These are phyloP conservation scores for Lachnellula arida DNA, from an alignment of 2,329 filamentous ascomycete species.

Conservation along the genomic window DNA sequence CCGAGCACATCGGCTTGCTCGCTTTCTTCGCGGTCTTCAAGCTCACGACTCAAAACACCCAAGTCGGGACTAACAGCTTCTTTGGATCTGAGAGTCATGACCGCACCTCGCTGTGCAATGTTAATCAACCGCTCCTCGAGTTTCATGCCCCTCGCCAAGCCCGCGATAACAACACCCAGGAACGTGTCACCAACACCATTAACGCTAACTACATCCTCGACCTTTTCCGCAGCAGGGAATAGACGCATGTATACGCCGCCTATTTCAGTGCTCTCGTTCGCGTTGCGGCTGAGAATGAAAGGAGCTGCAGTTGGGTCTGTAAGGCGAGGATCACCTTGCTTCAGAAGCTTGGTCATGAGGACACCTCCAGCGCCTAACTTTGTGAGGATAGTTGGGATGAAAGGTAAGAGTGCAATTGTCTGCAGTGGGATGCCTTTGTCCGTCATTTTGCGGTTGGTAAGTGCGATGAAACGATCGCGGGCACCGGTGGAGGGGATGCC, in stretches of 20 bases:
- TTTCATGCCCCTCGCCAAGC: conserved; percentile 51
- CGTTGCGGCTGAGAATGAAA: conserved; percentile 66
- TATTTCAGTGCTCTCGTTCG: conserved; percentile 46
- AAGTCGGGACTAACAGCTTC: conserved; percentile 60
- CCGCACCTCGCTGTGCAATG: conserved; percentile 76
- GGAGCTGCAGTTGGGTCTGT: conserved; percentile 55
- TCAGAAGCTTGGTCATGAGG: conserved; percentile 67
- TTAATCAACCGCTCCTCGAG: conserved; percentile 59
- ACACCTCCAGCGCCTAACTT: conserved; percentile 65
- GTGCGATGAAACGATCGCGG: conserved; percentile 62
- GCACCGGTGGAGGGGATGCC: conserved; percentile 67
- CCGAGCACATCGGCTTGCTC: too few relatives aligned
- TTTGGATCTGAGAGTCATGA: conserved; percentile 68
- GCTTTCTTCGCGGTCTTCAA: not conserved
- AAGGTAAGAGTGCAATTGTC: conserved; percentile 78
- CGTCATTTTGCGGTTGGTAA: conserved; percentile 64
- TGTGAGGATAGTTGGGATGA: conserved; percentile 77
- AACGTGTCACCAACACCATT: conserved; percentile 96
- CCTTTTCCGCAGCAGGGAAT: conserved; percentile 55
- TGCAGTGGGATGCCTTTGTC: conserved; percentile 81
- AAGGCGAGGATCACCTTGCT: conserved; percentile 62
- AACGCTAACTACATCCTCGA: conserved; percentile 76
- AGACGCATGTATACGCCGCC: conserved; percentile 81
- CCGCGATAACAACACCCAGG: conserved; percentile 77
- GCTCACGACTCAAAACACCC: conserved; percentile 22